phyloP scores from a whole-genome alignment of 2,329 filamentous ascomycete genomes.

The Alternaria incomplexa region DNA sequence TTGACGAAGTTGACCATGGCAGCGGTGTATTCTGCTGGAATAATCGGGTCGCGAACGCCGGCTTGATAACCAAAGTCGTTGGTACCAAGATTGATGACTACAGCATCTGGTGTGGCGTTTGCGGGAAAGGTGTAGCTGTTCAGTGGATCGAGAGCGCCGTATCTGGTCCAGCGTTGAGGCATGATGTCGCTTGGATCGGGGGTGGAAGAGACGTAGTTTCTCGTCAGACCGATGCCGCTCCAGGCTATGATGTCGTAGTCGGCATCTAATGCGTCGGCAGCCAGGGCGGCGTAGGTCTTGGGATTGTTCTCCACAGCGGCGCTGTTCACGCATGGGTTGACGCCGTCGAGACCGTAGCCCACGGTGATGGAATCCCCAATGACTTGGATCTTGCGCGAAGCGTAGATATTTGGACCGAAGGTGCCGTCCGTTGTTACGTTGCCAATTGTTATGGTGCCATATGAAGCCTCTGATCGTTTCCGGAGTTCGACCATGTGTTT shows the following conservation, averaged over 20 bases:
- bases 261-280: conserved; percentile 50
- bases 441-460: conserved; percentile 43
- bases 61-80: conserved; percentile 51
- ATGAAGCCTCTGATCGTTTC: conserved; percentile 48
- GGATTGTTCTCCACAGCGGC: conserved; percentile 50
- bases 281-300: conserved; percentile 53
- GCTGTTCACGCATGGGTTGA: conserved; percentile 49
- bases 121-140: conserved; percentile 49
- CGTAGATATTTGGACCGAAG: conserved; percentile 22
- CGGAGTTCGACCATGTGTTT: conserved; percentile 48
- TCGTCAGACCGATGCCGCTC: conserved; percentile 53
- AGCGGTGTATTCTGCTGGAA: conserved; percentile 15
- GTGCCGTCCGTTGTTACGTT: conserved; percentile 37
- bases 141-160: conserved; percentile 50
- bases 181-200: conserved; percentile 46
- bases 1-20: conserved; percentile 39
- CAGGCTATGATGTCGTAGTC: conserved; percentile 55
- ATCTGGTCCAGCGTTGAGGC: conserved; percentile 52
- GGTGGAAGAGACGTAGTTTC: conserved; percentile 45
- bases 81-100: conserved; percentile 55
- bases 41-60: conserved; percentile 17
- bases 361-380: conserved; percentile 56
- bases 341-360: conserved; percentile 54
- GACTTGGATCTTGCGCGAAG: conserved; percentile 50
- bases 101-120: conserved; percentile 41